Evolutionary conservation across 495 filamentous ascomycete species (phyloP).

Genomic region (Penicillium turbatum): DNA sequence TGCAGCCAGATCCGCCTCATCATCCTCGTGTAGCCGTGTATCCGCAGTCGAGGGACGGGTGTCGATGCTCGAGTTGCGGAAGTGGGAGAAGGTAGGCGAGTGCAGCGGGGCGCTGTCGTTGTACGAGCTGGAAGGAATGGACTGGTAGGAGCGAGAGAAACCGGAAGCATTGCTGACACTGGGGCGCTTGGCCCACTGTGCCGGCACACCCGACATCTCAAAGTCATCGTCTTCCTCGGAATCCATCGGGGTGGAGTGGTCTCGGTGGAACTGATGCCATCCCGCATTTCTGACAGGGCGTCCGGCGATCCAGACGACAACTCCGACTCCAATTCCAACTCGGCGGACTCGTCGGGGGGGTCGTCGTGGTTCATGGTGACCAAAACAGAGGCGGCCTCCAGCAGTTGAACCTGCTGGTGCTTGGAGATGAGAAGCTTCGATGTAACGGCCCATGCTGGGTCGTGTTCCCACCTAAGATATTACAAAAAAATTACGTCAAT

Average conservation of each 20-base stretch:
- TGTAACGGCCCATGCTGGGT: conserved; percentile 95
- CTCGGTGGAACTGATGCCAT: conserved; percentile 58
- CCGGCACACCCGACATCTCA: conserved; percentile 38
- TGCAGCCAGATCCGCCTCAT: conserved; percentile 73
- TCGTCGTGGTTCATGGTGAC: conserved; percentile 81
- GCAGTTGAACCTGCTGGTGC: conserved; percentile 96
- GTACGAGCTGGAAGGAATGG: conserved; percentile 57
- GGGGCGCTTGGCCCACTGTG: conserved; percentile 40
- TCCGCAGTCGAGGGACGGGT: conserved; percentile 59
- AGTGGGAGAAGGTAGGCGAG: conserved; percentile 46
- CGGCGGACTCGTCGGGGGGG: conserved; percentile 52
- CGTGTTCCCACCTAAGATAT: conserved; percentile 89
- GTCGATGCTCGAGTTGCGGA: conserved; percentile 55
- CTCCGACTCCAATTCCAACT: conserved; percentile 68
- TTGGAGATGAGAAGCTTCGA: conserved; percentile 98
- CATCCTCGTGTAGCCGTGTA: conserved; percentile 51
- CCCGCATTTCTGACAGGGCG: conserved; percentile 69
- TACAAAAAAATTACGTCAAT: conserved; percentile 47
- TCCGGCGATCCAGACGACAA: conserved; percentile 76
- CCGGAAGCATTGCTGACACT: conserved; percentile 58
- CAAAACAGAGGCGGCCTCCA: conserved; percentile 92
- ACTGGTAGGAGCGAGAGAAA: conserved; percentile 84
- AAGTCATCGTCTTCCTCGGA: conserved; percentile 43
- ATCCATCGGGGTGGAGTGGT: conserved; percentile 53
- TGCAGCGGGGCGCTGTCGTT: conserved; percentile 42